Evolutionary conservation across 352 stramenopile genomes (phyloP).

Genomic region (Halophytophthora batemanensis): DNA sequence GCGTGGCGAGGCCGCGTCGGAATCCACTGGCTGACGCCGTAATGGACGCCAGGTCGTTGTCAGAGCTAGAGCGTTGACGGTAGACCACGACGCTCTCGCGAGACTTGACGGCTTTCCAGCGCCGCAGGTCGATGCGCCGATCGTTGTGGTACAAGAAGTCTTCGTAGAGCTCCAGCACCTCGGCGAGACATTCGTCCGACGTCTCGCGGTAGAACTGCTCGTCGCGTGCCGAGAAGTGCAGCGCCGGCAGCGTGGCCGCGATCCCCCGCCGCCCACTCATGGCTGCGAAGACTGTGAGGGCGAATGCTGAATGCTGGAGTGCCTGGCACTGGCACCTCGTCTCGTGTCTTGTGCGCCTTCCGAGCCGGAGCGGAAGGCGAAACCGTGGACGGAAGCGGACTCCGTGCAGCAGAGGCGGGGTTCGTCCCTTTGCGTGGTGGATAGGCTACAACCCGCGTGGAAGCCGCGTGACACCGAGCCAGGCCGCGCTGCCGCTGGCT

Average conservation of each 20-base stretch:
- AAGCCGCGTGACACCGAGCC: too few relatives aligned
- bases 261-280: slow-evolving; percentile 4
- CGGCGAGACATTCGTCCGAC: slow-evolving; percentile 30
- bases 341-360: too few relatives aligned
- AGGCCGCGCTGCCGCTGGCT: too few relatives aligned
- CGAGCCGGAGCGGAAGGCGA: too few relatives aligned
- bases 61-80: slow-evolving; percentile 21
- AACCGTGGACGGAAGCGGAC: too few relatives aligned
- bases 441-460: too few relatives aligned
- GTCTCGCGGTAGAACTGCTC: slow-evolving; percentile 29
- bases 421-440: too few relatives aligned
- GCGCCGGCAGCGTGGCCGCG: slow-evolving; percentile 16
- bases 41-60: neutral
- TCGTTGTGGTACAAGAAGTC: slow-evolving; percentile 29
- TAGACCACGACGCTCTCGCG: slow-evolving; percentile 34
- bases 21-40: neutral
- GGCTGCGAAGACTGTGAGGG: neutral
- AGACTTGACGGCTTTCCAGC: slow-evolving; percentile 36
- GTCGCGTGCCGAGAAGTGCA: slow-evolving; percentile 30
- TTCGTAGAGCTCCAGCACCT: slow-evolving; percentile 40
- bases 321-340: too few relatives aligned
- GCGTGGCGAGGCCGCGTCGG: neutral
- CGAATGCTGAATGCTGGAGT: too few relatives aligned
- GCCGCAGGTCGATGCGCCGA: slow-evolving; percentile 18
- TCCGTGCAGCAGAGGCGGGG: too few relatives aligned